Conservation (phyloP, 345 rosid genomes). For the Boechera divaricarpa region DNA sequence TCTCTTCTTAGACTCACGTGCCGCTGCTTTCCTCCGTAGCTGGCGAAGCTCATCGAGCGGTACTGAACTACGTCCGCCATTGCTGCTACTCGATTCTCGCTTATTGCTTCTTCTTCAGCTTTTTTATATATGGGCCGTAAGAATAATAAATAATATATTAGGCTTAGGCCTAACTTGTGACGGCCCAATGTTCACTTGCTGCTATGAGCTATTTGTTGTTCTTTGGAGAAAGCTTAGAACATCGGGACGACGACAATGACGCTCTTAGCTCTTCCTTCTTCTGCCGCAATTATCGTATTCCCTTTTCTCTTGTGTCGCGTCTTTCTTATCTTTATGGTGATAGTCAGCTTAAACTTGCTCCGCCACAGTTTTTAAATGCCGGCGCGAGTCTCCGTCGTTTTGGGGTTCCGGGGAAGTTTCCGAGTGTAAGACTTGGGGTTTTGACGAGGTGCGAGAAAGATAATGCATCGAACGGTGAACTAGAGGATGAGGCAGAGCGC, state of each 20-base stretch:
- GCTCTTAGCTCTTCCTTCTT: conserved; percentile 34
- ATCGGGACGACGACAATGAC: conserved; percentile 30
- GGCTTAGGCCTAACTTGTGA: background rate
- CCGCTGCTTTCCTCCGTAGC: conserved; percentile 65
- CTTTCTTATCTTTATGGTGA: background rate
- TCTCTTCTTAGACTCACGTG: conserved; percentile 48
- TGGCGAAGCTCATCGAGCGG: conserved; percentile 83
- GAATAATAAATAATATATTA: background rate
- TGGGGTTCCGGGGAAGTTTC: conserved; percentile 29
- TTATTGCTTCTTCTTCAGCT: background rate
- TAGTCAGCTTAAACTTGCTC: conserved; percentile 20
- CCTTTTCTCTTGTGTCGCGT: conserved; percentile 11
- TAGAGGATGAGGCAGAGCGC: conserved; percentile 56
- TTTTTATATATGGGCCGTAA: conserved; percentile 22
- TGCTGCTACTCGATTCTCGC: conserved; percentile 28
- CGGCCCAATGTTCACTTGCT: conserved; percentile 20
- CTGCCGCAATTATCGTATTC: conserved; percentile 22
- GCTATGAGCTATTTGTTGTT: conserved; percentile 1
- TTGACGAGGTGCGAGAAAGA: conserved; percentile 49
- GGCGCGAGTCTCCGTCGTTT: conserved; percentile 32
- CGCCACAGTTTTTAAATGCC: conserved; percentile 12
- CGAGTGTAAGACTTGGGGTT: conserved; percentile 38
- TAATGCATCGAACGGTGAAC: conserved; percentile 15
- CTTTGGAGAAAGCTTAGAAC: conserved; percentile 6
- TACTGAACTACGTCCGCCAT: conserved; percentile 97